Evolutionary conservation across 176 grass and related monocot genomes (phyloP).

Genomic region (sorghum (Sorghum bicolor)): DNA sequence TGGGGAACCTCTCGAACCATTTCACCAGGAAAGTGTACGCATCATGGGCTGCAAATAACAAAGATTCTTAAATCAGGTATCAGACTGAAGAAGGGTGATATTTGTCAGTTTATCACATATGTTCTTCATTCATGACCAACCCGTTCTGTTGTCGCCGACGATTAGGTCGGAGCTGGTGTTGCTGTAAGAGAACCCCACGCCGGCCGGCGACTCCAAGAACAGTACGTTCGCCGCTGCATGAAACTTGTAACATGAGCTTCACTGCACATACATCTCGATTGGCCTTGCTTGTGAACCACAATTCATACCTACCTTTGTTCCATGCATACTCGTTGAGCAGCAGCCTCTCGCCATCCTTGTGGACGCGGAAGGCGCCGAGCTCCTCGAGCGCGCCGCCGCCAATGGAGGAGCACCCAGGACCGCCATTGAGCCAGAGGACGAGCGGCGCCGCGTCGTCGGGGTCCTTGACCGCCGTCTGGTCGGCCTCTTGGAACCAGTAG

Average conservation of each 20-base stretch:
- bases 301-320: conserved; percentile 29
- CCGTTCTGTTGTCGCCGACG: conserved; percentile 46
- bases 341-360: conserved; percentile 38
- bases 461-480: not conserved
- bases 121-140: not conserved
- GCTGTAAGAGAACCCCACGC: conserved; percentile 70
- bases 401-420: conserved; percentile 60
- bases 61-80: not conserved
- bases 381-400: conserved; percentile 46
- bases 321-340: conserved; percentile 46
- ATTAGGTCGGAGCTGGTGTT: conserved; percentile 52
- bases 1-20: conserved; percentile 50
- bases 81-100: too few relatives aligned
- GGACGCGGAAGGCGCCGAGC: conserved; percentile 52
- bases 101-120: too few relatives aligned
- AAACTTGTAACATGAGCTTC: too few relatives aligned
- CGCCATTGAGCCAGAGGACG: conserved; percentile 71
- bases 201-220: conserved; percentile 63
- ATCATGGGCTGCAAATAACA: conserved; percentile 27
- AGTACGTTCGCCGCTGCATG: conserved; percentile 48
- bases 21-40: conserved; percentile 48
- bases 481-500: not conserved
- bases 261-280: too few relatives aligned
- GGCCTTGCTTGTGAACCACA: too few relatives aligned
- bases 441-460: conserved; percentile 27